Percentiles rank a stretch among this genome's conserved stretches.
These are phyloP conservation scores for Ganoderma meredithae DNA, from an alignment of 1,284 basidiomycete species.

Conservation along the genomic window DNA sequence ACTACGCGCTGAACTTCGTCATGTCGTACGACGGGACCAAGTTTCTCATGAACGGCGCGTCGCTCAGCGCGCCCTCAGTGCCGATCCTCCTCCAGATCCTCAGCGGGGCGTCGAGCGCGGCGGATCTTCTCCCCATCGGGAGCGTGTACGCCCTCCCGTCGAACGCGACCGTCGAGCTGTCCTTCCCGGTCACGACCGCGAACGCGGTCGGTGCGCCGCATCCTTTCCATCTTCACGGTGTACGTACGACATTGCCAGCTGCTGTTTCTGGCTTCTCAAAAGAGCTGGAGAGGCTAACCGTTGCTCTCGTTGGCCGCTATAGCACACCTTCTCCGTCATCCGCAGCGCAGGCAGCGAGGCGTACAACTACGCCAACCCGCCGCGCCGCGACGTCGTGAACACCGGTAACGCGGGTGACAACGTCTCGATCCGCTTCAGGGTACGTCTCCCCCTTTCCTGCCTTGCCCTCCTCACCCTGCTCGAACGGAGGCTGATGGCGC, in stretches of 20 bases:
- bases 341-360: conserved; percentile 30
- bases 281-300: too few relatives aligned
- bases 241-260: conserved; percentile 24
- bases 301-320: background rate
- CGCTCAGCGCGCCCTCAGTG: conserved; percentile 37
- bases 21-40: conserved; percentile 28
- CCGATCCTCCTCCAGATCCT: conserved; percentile 47
- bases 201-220: conserved; percentile 41
- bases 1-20: conserved; percentile 37
- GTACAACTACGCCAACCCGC: conserved; percentile 50
- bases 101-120: conserved; percentile 39
- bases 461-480: background rate
- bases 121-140: conserved; percentile 41
- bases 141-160: conserved; percentile 38
- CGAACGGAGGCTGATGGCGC: background rate
- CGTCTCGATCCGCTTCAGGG: conserved; percentile 39
- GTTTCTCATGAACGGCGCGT: conserved; percentile 37
- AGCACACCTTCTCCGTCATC: conserved; percentile 35
- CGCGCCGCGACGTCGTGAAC: conserved; percentile 36
- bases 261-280: too few relatives aligned
- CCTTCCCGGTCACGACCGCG: conserved; percentile 34
- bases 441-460: conserved; percentile 11
- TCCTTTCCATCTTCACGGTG: conserved; percentile 49
- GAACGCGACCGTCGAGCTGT: conserved; percentile 45
- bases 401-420: conserved; percentile 34